Evolutionary conservation across 768 basidiomycete species (phyloP).

Genomic region (Lentinula sp.): DNA sequence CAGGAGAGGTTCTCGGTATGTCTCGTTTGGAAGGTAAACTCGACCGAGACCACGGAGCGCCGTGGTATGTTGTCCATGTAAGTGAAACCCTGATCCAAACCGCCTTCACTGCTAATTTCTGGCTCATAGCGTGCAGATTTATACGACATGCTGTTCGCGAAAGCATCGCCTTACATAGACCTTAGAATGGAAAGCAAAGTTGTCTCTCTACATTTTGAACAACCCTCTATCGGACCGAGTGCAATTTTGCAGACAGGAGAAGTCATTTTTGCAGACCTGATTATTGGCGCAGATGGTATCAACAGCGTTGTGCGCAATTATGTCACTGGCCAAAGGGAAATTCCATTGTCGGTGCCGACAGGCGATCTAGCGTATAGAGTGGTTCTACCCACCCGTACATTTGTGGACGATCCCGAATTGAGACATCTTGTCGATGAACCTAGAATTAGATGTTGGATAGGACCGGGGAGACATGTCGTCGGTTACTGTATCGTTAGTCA

Average conservation of each 20-base stretch:
- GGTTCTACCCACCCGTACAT: conserved; percentile 12
- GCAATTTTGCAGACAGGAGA: conserved; percentile 28
- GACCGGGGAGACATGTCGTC: conserved; percentile 15
- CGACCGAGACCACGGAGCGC: conserved; percentile 19
- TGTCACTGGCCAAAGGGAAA: conserved; percentile 35
- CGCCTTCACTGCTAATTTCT: conserved; percentile 15
- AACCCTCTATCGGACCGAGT: conserved; percentile 17
- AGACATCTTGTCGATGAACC: conserved; percentile 10
- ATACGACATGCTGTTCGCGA: conserved; percentile 22
- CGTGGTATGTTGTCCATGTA: conserved; percentile 35
- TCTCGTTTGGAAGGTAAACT: conserved; percentile 2
- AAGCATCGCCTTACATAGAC: conserved; percentile 18
- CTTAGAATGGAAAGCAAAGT: conserved; percentile 24
- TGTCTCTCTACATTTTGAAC: conserved; percentile 11
- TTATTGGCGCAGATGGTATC: conserved; percentile 41
- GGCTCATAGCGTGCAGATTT: conserved; percentile 34
- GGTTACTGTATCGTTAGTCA: conserved; percentile 12
- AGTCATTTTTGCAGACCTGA: conserved; percentile 25
- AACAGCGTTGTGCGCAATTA: conserved; percentile 40
- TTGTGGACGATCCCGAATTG: conserved; percentile 13
- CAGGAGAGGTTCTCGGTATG: conserved; percentile 2
- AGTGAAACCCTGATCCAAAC: not conserved
- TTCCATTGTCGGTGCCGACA: conserved; percentile 19
- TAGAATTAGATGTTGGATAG: conserved; percentile 17
- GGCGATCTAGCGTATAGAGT: conserved; percentile 25